Percentiles rank a stretch among this genome's conserved stretches.
These are phyloP conservation scores for Botrytis paeoniae DNA, from an alignment of 2,329 filamentous ascomycete genomes.

Conservation along the genomic window DNA sequence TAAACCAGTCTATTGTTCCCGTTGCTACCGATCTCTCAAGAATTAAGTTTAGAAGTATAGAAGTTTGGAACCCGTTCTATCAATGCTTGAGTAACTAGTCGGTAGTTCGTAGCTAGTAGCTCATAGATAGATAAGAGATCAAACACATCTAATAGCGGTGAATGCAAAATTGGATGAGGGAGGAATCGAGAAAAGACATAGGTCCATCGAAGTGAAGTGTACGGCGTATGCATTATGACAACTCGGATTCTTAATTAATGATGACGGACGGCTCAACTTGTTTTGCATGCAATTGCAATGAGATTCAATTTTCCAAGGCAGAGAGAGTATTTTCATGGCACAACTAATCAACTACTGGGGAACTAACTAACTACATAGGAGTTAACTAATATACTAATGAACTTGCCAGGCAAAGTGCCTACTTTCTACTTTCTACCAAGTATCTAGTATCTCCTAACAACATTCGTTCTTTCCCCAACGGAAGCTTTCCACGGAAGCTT, in stretches of 20 bases:
- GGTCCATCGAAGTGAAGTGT: not conserved
- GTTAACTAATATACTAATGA: not conserved
- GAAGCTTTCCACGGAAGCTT: not conserved
- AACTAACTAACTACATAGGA: not conserved
- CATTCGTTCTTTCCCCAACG: not conserved
- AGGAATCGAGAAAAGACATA: not conserved
- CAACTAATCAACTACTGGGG: not conserved
- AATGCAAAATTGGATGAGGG: not conserved
- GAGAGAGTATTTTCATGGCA: not conserved
- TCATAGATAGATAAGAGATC: not conserved
- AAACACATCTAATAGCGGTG: not conserved
- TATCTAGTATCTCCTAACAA: not conserved
- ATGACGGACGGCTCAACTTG: not conserved
- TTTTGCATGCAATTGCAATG: not conserved
- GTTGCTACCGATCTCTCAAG: not conserved
- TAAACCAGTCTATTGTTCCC: not conserved
- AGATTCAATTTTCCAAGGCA: not conserved
- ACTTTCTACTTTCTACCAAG: too few relatives aligned
- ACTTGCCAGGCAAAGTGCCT: not conserved
- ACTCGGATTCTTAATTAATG: not conserved
- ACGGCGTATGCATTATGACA: not conserved
- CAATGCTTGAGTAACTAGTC: not conserved
- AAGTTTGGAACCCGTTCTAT: not conserved
- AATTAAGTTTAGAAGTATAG: not conserved
- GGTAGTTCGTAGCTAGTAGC: not conserved